Evolutionary conservation across 306 rosid species (phyloP).

Genomic region (Prunus mira): DNA sequence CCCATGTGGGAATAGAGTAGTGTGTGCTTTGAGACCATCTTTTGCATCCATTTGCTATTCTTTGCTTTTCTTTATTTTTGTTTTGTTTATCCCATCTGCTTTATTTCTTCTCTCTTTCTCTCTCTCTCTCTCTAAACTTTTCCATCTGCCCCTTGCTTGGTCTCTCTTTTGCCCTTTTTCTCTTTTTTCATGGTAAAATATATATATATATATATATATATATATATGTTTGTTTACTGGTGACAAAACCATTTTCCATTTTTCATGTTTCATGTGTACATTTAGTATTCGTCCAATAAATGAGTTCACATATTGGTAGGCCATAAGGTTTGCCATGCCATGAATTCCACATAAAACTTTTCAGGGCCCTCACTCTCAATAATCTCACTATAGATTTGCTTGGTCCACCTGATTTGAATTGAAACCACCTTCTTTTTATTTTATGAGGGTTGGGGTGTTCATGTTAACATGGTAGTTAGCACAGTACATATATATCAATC

Average conservation of each 20-base stretch:
- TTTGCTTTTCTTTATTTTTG: neutral
- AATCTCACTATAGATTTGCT: slow-evolving; percentile 15
- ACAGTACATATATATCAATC: neutral
- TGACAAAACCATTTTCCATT: neutral
- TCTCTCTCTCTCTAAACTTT: neutral
- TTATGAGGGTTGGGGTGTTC: neutral
- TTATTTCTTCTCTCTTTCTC: neutral
- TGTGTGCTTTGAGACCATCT: slow-evolving; percentile 13
- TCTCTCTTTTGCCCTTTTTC: neutral
- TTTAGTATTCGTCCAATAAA: neutral
- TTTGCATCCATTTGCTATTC: neutral
- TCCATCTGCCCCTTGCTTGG: neutral
- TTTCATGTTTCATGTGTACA: neutral
- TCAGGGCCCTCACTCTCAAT: slow-evolving; percentile 3
- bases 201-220: no score
- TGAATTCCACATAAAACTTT: slow-evolving; percentile 32
- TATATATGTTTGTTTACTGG: neutral
- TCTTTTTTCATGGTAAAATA: neutral
- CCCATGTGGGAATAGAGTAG: slow-evolving; percentile 58
- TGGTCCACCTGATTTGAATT: slow-evolving; percentile 21
- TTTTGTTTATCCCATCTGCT: slow-evolving; percentile 2
- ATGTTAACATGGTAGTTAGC: neutral
- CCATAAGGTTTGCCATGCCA: slow-evolving; percentile 12
- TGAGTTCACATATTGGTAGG: slow-evolving; percentile 18
- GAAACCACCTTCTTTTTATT: neutral